These are phyloP conservation scores for Fusarium acutatum DNA, from an alignment of 2,329 filamentous ascomycete genomes.

Conservation along the genomic window DNA sequence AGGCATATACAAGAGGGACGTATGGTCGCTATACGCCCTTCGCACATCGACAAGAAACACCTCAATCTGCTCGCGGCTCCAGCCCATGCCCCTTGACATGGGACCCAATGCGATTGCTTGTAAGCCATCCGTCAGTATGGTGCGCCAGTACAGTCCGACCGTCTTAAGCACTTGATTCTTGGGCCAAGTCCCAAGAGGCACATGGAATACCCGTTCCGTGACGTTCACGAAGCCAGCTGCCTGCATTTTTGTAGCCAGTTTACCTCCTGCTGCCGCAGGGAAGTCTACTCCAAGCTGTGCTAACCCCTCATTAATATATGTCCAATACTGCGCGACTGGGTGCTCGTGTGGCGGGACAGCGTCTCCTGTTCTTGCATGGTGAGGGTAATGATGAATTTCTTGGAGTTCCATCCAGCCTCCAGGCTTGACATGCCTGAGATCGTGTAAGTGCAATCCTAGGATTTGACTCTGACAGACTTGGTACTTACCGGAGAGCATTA, in stretches of 20 bases:
- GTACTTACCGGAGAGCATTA: conserved; percentile 36
- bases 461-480: not conserved
- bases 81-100: conserved; percentile 59
- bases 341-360: conserved; percentile 49
- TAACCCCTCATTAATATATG: conserved; percentile 55
- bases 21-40: conserved; percentile 57
- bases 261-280: conserved; percentile 52
- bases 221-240: conserved; percentile 63
- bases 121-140: conserved; percentile 58
- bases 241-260: conserved; percentile 55
- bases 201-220: conserved; percentile 57
- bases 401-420: conserved; percentile 66
- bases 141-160: conserved; percentile 61
- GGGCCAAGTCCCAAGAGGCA: conserved; percentile 65
- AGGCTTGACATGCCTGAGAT: conserved; percentile 57
- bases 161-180: conserved; percentile 60
- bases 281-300: conserved; percentile 57
- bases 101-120: conserved; percentile 62
- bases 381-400: conserved; percentile 61
- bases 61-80: conserved; percentile 59
- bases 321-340: conserved; percentile 58
- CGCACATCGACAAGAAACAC: conserved; percentile 58
- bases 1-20: conserved; percentile 62
- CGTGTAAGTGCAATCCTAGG: not conserved
- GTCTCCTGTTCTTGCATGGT: conserved; percentile 52